These are phyloP conservation scores for Cystobasidium sp. DNA, from an alignment of 1,284 basidiomycete species.

Conservation along the genomic window DNA sequence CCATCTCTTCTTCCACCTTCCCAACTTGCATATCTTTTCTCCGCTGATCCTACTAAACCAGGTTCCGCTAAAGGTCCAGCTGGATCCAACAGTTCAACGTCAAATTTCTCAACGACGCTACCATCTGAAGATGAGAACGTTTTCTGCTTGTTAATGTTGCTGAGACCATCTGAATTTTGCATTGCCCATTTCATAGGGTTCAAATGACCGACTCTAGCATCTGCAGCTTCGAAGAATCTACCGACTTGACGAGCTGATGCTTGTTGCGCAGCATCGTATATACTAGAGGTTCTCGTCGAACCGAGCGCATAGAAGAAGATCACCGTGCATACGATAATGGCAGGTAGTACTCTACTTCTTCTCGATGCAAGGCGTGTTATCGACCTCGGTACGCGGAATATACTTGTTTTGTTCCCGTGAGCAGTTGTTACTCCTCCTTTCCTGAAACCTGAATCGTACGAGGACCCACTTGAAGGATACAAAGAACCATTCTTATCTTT, in stretches of 20 bases:
- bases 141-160: background rate
- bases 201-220: constrained; percentile 24
- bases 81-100: constrained; percentile 46
- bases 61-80: constrained; percentile 52
- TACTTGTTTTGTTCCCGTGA: background rate
- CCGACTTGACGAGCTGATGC: constrained; percentile 19
- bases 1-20: constrained; percentile 66
- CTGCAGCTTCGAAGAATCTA: constrained; percentile 25
- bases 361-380: constrained; percentile 15
- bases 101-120: constrained; percentile 40
- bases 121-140: background rate
- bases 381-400: constrained; percentile 25
- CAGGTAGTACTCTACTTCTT: constrained; percentile 9
- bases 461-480: constrained; percentile 13
- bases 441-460: background rate
- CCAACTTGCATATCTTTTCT: constrained; percentile 50
- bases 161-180: background rate
- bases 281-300: constrained; percentile 10
- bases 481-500: constrained; percentile 30
- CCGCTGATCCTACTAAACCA: constrained; percentile 48
- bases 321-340: constrained; percentile 11
- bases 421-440: background rate
- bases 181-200: constrained; percentile 37
- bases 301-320: constrained; percentile 24
- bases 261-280: constrained; percentile 22